phyloP scores from a whole-genome alignment of 2,329 filamentous ascomycete species.

The Microsporum audouinii region DNA sequence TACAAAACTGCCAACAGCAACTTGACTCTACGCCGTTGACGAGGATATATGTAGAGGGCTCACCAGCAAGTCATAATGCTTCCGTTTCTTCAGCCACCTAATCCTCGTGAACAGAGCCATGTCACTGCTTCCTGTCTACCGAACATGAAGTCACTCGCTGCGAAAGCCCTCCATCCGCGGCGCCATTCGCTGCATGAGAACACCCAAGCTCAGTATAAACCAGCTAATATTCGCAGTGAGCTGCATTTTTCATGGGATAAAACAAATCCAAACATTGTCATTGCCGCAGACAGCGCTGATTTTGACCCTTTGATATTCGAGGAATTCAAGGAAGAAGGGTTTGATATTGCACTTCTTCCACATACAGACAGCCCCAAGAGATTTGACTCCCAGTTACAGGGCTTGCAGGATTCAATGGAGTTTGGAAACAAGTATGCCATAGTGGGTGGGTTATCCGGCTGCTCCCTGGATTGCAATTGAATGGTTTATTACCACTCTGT shows the following conservation, averaged over 20 bases:
- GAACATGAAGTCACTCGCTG: background rate
- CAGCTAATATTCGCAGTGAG: background rate
- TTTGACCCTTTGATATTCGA: constrained; percentile 11
- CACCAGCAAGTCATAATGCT: background rate
- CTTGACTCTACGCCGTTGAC: no score
- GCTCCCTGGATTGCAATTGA: background rate
- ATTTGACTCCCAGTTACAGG: constrained; percentile 40
- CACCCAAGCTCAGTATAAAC: background rate
- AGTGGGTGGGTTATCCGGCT: constrained; percentile 38
- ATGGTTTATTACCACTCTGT: background rate
- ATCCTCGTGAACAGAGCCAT: background rate
- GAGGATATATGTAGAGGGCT: background rate
- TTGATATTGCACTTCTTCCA: constrained; percentile 47
- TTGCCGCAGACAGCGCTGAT: constrained; percentile 9
- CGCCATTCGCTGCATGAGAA: background rate
- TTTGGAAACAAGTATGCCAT: constrained; percentile 51
- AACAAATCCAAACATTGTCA: constrained; percentile 48
- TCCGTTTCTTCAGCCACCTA: background rate
- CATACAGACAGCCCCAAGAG: constrained; percentile 42
- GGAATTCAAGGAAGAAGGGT: constrained; percentile 41
- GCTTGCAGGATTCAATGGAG: constrained; percentile 44
- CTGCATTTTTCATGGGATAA: constrained; percentile 60
- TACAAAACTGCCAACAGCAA: no score
- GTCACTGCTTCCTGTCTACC: background rate
- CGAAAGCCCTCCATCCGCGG: background rate